Evolutionary conservation across 495 filamentous ascomycete genomes (phyloP).

Genomic region (Collariella sp.): DNA sequence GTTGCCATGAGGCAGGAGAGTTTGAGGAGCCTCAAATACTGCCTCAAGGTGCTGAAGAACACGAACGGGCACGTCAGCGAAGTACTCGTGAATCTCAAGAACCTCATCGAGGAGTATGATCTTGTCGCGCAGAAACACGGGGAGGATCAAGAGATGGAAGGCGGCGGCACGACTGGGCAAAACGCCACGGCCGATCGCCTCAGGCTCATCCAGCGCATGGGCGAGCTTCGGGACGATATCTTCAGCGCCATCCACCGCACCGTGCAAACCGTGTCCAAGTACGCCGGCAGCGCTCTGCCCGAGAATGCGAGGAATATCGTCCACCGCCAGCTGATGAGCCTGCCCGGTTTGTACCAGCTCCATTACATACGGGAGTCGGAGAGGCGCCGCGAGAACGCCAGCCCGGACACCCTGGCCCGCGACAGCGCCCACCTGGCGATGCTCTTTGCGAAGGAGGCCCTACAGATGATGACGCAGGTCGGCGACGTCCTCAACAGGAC

Average conservation of each 20-base stretch:
- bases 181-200: slow-evolving; percentile 29
- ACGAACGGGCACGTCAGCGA: slow-evolving; percentile 67
- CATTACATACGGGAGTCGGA: slow-evolving; percentile 40
- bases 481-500: slow-evolving; percentile 74
- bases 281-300: slow-evolving; percentile 75
- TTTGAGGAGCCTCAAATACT: slow-evolving; percentile 65
- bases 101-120: slow-evolving; percentile 70
- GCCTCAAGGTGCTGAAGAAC: slow-evolving; percentile 64
- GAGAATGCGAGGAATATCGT: slow-evolving; percentile 75
- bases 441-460: slow-evolving; percentile 73
- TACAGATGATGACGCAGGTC: slow-evolving; percentile 85
- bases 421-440: slow-evolving; percentile 60
- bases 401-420: slow-evolving; percentile 31
- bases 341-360: slow-evolving; percentile 66
- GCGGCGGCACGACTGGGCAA: slow-evolving; percentile 16
- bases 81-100: slow-evolving; percentile 58
- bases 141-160: slow-evolving; percentile 16
- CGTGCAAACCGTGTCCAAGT: slow-evolving; percentile 69
- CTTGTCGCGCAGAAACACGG: slow-evolving; percentile 21
- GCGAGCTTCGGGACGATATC: slow-evolving; percentile 61
- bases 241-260: slow-evolving; percentile 66
- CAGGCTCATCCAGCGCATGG: slow-evolving; percentile 51
- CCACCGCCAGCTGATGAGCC: slow-evolving; percentile 63
- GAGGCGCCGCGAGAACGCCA: slow-evolving; percentile 29
- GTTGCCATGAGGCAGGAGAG: slow-evolving; percentile 83